Base-by-base conservation (phyloP, 768 basidiomycete species). In the Lactifluus pinguis region DNA sequence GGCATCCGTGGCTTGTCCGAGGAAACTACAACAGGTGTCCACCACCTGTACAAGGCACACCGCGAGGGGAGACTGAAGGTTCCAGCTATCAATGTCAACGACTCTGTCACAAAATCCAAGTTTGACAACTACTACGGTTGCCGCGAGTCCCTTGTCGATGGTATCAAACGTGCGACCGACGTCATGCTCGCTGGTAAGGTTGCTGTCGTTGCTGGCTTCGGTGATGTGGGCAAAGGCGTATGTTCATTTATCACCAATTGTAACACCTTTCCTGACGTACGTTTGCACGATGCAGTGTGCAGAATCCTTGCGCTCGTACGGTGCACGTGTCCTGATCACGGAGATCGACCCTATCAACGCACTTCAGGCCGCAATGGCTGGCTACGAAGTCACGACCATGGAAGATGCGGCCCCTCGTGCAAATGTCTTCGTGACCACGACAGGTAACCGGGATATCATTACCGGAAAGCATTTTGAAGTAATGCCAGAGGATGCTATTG, bases 301-400 rank as follows among this genome's bases (percentile, higher is more conserved):
- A 57, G 94, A 98, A 76, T 92, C 97, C 21, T 86, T 99, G 69
- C 84, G 86, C 54, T 90, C 93, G n/a, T 99, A 98, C 74, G 97
- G 97, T 72, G 86, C 94, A 65, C 95, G 97, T 70, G 95, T 98
- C 47, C 69, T 99, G 68, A 73, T 99, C 71, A 98, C 97, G 65
- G 97, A 99, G 75, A 97, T 99, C 72, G 97, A 99, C 77, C 97
- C 97, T 65, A 99, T 99, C 86, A 99, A 99, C 74, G 97, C 95
- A 53, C 88, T 99, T 61, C 97, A 99, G 75, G 97, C 97, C 68
- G 95, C 95, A 57, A 99, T 99, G 97, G 94, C 93, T 70, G 97
- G 97, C 59, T 99, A 94, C 74, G 95, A 99, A 75, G 95, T 99
- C 61, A 88, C 87, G 61, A 98, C 95, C 57, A 98, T 99, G 95